phyloP scores from a whole-genome alignment of 306 rosid species.

The Rubus parviflorus region DNA sequence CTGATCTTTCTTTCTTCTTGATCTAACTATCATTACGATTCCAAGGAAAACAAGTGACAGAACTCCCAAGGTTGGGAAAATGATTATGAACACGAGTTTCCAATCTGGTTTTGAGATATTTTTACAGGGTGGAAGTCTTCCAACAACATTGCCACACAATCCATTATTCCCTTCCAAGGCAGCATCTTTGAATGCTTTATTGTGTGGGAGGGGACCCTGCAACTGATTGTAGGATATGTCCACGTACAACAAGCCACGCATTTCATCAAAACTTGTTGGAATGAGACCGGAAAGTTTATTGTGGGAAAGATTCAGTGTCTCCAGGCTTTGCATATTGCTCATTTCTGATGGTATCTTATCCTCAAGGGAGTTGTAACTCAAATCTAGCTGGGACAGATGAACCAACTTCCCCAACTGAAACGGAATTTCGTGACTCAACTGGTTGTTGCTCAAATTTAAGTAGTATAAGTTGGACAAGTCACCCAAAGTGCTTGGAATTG shows the following conservation, averaged over 20 bases:
- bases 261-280: not conserved
- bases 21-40: no score
- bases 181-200: not conserved
- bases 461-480: not conserved
- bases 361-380: conserved; percentile 17
- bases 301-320: not conserved
- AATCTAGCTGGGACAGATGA: conserved; percentile 17
- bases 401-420: not conserved
- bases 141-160: not conserved
- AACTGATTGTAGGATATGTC: conserved; percentile 1
- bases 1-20: no score
- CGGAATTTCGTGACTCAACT: not conserved
- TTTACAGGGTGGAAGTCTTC: not conserved
- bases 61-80: not conserved
- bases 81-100: not conserved
- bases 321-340: not conserved
- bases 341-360: not conserved
- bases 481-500: not conserved
- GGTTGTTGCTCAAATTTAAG: not conserved
- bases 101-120: not conserved
- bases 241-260: no score
- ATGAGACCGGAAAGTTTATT: not conserved
- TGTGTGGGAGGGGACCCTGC: not conserved
- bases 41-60: no score
- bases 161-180: not conserved